Base-by-base conservation (phyloP, 139 green algal genomes). In the Chlorella sorokiniana region DNA sequence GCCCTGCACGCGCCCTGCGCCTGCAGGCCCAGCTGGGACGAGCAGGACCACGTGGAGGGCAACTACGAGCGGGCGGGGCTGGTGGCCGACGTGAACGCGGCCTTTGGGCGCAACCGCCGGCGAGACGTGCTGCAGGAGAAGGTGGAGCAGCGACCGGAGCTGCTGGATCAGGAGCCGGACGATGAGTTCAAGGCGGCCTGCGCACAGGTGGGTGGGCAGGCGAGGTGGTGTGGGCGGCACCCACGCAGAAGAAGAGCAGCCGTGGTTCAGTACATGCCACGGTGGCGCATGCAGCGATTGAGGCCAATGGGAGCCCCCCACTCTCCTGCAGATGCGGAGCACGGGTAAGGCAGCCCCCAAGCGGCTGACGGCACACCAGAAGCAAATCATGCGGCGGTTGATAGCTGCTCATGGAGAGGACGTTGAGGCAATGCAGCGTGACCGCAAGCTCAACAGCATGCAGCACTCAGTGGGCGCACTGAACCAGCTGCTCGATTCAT, bases 361-460 rank as follows among this genome's bases (percentile, higher is more conserved):
- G 77, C 85, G 83, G 64, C 76, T 83, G 54, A 92, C 88, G 33
- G 69, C 54, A 62, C 79, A 54, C 56, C 89, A 91, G 78, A 61
- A 62, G 38, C 79, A 89, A 29, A 75, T 89, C 38, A 44, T 92
- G 78, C 27, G 40, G 76, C 44, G 69, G 41, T 52, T 87, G 77
- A 41, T 88, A 69, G 81, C 74, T 11, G 75, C 51, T 44, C 88
- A 92, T 44, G 76, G 84, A 27, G 74, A 82, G 20, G 65, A 89
- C 41, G 45, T 88, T 48, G 64, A 78, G 38, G 78, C 84, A 14
- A 93, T 93, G 89, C 62, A 81, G 37, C 84, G 62, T 31, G 88
- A 93, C 63, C 52, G 40, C 14, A 93, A 91, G 71, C 76, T 89
- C 29, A 93, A 93, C 75, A 31, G 61, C 23, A 93, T 93, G 89